A percentile compares a stretch with the other conserved stretches of the same genome.
phyloP scores from a whole-genome alignment of 2,329 filamentous ascomycete genomes.

The Septoria linicola region DNA sequence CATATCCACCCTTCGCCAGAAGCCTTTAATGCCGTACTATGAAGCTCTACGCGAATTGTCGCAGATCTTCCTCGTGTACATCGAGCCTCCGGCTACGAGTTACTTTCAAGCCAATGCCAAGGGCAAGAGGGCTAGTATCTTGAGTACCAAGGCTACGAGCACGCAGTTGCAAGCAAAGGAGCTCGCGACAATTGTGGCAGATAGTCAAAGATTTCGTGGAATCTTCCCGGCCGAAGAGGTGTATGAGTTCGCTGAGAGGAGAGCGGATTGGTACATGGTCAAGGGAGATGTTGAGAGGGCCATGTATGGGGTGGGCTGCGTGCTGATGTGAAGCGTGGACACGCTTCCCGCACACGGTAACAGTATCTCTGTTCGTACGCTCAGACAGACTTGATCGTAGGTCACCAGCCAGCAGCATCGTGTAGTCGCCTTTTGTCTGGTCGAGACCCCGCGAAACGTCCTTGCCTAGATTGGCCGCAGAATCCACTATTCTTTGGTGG shows the following conservation, averaged over 20 bases:
- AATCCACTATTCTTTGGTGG: too few relatives aligned
- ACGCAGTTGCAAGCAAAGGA: constrained; percentile 82
- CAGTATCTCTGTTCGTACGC: too few relatives aligned
- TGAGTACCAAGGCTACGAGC: constrained; percentile 28
- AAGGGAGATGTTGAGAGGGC: constrained; percentile 86
- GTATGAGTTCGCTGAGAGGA: constrained; percentile 90
- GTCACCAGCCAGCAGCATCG: too few relatives aligned
- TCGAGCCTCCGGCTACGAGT: constrained; percentile 33
- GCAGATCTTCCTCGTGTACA: constrained; percentile 90
- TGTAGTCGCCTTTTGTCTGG: too few relatives aligned
- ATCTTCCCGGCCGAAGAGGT: constrained; percentile 96
- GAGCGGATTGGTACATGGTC: constrained; percentile 93
- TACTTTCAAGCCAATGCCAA: constrained; percentile 29
- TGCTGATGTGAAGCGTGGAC: constrained; percentile 72
- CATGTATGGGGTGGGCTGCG: constrained; percentile 94
- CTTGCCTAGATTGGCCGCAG: too few relatives aligned
- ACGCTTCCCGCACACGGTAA: too few relatives aligned
- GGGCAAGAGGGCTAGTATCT: constrained; percentile 30
- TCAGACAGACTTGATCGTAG: too few relatives aligned
- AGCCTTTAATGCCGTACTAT: constrained; percentile 84
- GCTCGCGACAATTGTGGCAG: constrained; percentile 91
- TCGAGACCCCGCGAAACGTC: too few relatives aligned
- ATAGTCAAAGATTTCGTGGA: constrained; percentile 83
- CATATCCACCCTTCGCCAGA: constrained; percentile 76
- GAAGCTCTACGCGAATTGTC: constrained; percentile 85